Conservation (phyloP, 192 early-diverging fungal species). For the Backusella luteola region DNA sequence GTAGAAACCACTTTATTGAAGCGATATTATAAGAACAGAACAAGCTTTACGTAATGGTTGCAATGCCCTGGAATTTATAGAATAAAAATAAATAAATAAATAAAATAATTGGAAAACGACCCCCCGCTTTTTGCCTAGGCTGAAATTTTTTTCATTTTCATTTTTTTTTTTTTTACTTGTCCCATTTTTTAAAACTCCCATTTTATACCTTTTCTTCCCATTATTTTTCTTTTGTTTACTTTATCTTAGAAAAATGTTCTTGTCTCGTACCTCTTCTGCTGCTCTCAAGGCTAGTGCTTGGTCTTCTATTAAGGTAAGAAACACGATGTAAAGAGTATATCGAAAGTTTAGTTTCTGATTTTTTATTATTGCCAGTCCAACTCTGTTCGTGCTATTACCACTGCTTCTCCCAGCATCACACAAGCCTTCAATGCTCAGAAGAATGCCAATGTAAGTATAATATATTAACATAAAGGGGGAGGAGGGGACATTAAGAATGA, state of each 20-base stretch:
- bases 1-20: no score
- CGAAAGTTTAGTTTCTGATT: neutral
- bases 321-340: neutral
- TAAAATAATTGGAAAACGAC: neutral
- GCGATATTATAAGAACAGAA: neutral
- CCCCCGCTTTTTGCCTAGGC: slow-evolving; percentile 2
- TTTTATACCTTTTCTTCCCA: slow-evolving; percentile 14
- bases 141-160: slow-evolving; percentile 1
- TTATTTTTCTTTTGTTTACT: slow-evolving; percentile 22
- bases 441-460: slow-evolving; percentile 52
- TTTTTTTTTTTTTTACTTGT: neutral
- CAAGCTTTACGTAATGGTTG: neutral
- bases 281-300: slow-evolving; percentile 31
- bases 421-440: slow-evolving; percentile 53
- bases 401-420: slow-evolving; percentile 45
- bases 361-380: slow-evolving; percentile 21
- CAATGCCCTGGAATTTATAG: neutral
- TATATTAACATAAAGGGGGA: neutral
- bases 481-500: neutral
- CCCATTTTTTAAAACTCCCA: slow-evolving; percentile 1
- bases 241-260: slow-evolving; percentile 31
- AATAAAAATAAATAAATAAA: neutral
- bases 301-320: slow-evolving; percentile 30
- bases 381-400: slow-evolving; percentile 40
- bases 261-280: slow-evolving; percentile 33